phyloP scores from a whole-genome alignment of 306 rosid genomes.

The Glycyrrhiza uralensis region DNA sequence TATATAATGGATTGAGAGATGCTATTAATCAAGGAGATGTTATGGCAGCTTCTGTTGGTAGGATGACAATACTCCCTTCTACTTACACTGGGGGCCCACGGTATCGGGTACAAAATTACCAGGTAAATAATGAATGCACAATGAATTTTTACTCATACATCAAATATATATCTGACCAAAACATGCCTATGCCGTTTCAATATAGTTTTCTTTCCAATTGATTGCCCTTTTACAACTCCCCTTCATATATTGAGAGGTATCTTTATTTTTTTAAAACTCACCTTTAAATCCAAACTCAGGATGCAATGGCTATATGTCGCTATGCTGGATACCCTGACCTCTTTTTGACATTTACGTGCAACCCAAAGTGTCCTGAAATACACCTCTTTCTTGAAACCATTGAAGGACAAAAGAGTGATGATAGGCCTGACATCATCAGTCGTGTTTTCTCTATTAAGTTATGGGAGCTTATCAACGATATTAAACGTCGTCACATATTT shows the following conservation, averaged over 20 bases:
- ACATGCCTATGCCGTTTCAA: too few species aligned
- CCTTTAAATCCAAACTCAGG: neutral
- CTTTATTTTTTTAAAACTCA: too few species aligned
- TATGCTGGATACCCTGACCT: too few species aligned
- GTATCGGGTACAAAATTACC: neutral
- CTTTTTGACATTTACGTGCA: too few species aligned
- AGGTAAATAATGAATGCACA: too few species aligned
- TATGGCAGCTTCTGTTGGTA: neutral
- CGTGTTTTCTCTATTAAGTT: neutral
- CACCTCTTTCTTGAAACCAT: neutral
- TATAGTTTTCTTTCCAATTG: too few species aligned
- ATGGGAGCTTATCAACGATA: neutral
- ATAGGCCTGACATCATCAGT: neutral
- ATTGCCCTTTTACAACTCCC: too few species aligned
- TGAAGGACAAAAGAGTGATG: neutral
- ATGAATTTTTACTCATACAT: too few species aligned
- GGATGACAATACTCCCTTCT: neutral
- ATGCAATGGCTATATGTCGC: neutral
- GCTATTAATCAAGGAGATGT: neutral
- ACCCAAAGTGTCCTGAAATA: neutral
- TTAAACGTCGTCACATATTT: neutral
- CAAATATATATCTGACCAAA: too few species aligned
- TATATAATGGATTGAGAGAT: neutral
- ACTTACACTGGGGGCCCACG: neutral
- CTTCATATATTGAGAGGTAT: too few species aligned